phyloP scores from a whole-genome alignment of 1,284 basidiomycete genomes.

The Rhodofomes roseus region DNA sequence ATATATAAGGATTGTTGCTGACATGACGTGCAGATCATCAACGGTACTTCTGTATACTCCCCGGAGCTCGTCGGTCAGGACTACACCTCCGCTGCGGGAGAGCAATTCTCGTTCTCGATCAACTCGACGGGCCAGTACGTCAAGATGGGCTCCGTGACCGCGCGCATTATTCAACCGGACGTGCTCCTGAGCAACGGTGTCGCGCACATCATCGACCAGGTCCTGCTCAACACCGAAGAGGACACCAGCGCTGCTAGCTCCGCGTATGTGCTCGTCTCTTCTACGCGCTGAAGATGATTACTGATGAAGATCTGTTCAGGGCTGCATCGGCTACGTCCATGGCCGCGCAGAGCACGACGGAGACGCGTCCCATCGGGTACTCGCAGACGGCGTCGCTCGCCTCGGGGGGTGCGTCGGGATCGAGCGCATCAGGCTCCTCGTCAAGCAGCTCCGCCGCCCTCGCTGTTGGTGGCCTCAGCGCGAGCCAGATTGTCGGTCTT shows the following conservation, averaged over 20 bases:
- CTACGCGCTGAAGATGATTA: background rate
- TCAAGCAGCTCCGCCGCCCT: background rate
- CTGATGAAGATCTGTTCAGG: background rate
- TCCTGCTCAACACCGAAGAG: slow-evolving; percentile 51
- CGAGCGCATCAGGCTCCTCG: background rate
- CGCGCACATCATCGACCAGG: slow-evolving; percentile 63
- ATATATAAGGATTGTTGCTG: slow-evolving; percentile 3
- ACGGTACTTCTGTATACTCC: slow-evolving; percentile 68
- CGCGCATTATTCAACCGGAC: slow-evolving; percentile 59
- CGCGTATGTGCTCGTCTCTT: slow-evolving; percentile 38
- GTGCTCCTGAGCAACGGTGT: slow-evolving; percentile 72
- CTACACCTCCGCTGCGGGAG: slow-evolving; percentile 58
- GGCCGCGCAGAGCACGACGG: slow-evolving; percentile 10
- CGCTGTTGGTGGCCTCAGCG: background rate
- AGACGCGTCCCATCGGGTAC: slow-evolving; percentile 11
- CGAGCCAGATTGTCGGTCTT: background rate
- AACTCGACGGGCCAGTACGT: slow-evolving; percentile 67
- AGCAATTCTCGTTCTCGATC: slow-evolving; percentile 46
- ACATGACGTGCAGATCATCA: slow-evolving; percentile 47
- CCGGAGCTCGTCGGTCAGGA: slow-evolving; percentile 38
- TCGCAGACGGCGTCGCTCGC: slow-evolving; percentile 8
- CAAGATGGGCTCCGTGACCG: slow-evolving; percentile 47
- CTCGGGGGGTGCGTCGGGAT: background rate
- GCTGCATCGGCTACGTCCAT: slow-evolving; percentile 11
- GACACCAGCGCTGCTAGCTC: slow-evolving; percentile 51